These are phyloP conservation scores for Mycosarcoma mackinlayi DNA, from an alignment of 1,284 basidiomycete species.

Conservation along the genomic window DNA sequence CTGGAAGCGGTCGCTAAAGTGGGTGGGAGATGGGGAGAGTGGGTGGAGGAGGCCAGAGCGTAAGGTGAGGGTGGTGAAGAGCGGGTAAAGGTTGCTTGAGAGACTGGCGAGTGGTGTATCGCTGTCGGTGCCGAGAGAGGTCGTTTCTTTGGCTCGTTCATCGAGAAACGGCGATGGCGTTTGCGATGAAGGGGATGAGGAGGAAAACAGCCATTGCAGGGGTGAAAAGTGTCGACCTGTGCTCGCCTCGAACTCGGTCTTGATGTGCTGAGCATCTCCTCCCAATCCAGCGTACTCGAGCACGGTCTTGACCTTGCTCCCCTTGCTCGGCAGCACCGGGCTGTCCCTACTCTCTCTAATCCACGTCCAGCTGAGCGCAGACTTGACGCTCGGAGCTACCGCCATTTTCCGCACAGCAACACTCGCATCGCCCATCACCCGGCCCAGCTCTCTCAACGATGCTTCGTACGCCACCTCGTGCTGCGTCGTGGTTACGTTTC, in stretches of 20 bases:
- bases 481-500: conserved; percentile 20
- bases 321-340: conserved; percentile 72
- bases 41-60: conserved; percentile 50
- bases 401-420: conserved; percentile 38
- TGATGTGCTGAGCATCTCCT: conserved; percentile 59
- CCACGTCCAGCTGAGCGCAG: conserved; percentile 82
- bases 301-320: conserved; percentile 34
- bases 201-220: conserved; percentile 12
- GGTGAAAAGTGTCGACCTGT: conserved; percentile 31
- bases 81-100: conserved; percentile 1
- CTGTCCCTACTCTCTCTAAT: conserved; percentile 84
- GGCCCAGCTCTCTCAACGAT: conserved; percentile 45
- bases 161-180: conserved; percentile 11
- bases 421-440: conserved; percentile 53
- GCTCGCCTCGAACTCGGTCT: conserved; percentile 48
- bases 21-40: conserved; percentile 66
- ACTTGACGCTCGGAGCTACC: conserved; percentile 73
- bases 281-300: conserved; percentile 60
- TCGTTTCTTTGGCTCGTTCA: background rate
- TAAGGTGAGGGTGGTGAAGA: conserved; percentile 32
- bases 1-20: conserved; percentile 88
- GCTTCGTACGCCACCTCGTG: conserved; percentile 64
- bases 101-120: background rate
- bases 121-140: background rate
- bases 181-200: background rate